Evolutionary conservation across 257 asterid species (phyloP).

Genomic region (Catharanthus roseus): DNA sequence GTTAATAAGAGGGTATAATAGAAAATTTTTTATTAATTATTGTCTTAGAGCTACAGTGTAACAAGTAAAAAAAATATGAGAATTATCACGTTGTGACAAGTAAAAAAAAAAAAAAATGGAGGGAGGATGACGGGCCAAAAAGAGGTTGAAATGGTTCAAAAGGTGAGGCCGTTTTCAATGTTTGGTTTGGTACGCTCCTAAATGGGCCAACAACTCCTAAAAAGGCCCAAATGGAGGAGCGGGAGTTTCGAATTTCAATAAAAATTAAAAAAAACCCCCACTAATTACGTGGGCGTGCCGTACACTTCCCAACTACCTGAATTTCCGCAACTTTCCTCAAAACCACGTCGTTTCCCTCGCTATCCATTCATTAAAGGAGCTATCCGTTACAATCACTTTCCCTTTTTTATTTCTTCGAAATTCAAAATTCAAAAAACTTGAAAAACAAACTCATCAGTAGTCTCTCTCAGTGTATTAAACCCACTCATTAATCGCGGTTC

Average conservation of each 20-base stretch:
- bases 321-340: constrained; percentile 16
- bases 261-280: background rate
- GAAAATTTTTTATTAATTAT: too few relatives aligned
- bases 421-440: constrained; percentile 41
- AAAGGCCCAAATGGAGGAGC: background rate
- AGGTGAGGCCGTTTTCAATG: background rate
- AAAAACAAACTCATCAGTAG: background rate
- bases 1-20: too few relatives aligned
- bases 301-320: constrained; percentile 10
- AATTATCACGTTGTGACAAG: too few relatives aligned
- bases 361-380: constrained; percentile 10
- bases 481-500: background rate
- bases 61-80: too few relatives aligned
- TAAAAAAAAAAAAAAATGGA: too few relatives aligned
- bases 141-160: too few relatives aligned
- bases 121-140: too few relatives aligned
- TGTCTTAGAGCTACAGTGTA: too few relatives aligned
- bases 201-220: background rate
- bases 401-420: constrained; percentile 30
- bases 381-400: constrained; percentile 50
- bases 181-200: background rate
- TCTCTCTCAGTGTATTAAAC: constrained; percentile 14
- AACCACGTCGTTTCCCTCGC: constrained; percentile 21
- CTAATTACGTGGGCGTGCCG: constrained; percentile 7
- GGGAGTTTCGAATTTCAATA: background rate